Evolutionary conservation across 768 basidiomycete species (phyloP), one percentile per base, ranked within the genome.

Genomic region (Hypholoma sublateritium): DNA sequence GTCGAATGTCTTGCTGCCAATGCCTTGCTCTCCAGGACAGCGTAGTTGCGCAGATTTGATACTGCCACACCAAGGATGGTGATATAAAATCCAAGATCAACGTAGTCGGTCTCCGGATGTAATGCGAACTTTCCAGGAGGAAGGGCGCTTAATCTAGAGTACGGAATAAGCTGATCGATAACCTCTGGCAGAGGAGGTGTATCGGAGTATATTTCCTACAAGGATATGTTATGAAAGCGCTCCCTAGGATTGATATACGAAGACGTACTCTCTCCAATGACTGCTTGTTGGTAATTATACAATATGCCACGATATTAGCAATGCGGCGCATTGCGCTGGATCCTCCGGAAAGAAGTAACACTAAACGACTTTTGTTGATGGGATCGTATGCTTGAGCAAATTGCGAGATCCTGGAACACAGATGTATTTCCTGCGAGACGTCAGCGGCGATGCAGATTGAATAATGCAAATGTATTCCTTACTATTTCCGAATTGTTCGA

Each of bases 1-100:
- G 32, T 35, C 9, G 17, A 53, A 21, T 53, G 42, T 28, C 51
- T 25, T 4, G 21, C 19, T 5, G 32, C n/a, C 17, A 22, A n/a
- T 56, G 37, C 24, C 37, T 62, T 60, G 59, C 71, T 66, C 64
- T 89, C 87, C 54, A 78, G 72, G 45, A 69, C 66, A 19, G 83
- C 77, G 61, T 89, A 90, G 8, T 70, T 79, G 17, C 78, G 75
- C 28, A 91, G 73, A 56, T 87, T 80, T 3, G 81, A 77, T 43
- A 90, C 65, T 5, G 82, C 87, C 9, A 82, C 70, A 21, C 77
- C 75, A n/a, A 91, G 77, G 32, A 91, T 78, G 17, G 74, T 71
- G 13, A 86, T 72, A 59, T 83, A 74, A 65, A 79, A 78, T 5
- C 76, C 71, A 65, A 93, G 74, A 36, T 81, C 79, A 34, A 84